phyloP scores from a whole-genome alignment of 495 filamentous ascomycete species.

The Xylaria flabelliformis region DNA sequence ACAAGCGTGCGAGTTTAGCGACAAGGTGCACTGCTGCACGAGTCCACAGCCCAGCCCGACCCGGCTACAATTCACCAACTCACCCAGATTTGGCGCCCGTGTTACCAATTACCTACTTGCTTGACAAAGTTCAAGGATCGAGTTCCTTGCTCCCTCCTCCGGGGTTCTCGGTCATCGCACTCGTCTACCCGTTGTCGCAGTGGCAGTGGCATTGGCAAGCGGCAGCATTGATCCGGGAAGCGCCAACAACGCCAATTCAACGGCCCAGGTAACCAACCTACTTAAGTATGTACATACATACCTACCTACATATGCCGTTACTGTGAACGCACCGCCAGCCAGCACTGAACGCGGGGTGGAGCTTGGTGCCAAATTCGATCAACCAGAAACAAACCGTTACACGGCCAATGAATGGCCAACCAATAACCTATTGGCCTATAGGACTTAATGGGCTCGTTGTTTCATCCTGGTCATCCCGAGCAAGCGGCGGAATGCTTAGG shows the following conservation, averaged over 20 bases:
- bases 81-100: slow-evolving; percentile 3
- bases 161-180: neutral
- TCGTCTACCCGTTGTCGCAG: neutral
- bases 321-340: neutral
- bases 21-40: neutral
- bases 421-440: neutral
- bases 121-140: neutral
- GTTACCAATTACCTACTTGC: neutral
- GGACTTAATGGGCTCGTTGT: slow-evolving; percentile 16
- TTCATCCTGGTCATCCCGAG: slow-evolving; percentile 20
- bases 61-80: neutral
- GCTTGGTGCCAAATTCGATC: slow-evolving; percentile 20
- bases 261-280: neutral
- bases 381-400: slow-evolving; percentile 23
- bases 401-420: slow-evolving; percentile 19
- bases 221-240: slow-evolving; percentile 17
- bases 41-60: neutral
- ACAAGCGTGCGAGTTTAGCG: slow-evolving; percentile 3
- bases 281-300: no score
- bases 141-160: neutral
- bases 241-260: slow-evolving; percentile 17
- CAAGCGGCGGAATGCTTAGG: neutral
- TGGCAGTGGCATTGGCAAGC: slow-evolving; percentile 3
- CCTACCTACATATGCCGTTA: no score
- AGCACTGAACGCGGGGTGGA: slow-evolving; percentile 7